A percentile compares a stretch with the other conserved stretches of the same genome.
Evolutionary conservation across 495 filamentous ascomycete species (phyloP).

Genomic region (Aspergillus sclerotioniger): DNA sequence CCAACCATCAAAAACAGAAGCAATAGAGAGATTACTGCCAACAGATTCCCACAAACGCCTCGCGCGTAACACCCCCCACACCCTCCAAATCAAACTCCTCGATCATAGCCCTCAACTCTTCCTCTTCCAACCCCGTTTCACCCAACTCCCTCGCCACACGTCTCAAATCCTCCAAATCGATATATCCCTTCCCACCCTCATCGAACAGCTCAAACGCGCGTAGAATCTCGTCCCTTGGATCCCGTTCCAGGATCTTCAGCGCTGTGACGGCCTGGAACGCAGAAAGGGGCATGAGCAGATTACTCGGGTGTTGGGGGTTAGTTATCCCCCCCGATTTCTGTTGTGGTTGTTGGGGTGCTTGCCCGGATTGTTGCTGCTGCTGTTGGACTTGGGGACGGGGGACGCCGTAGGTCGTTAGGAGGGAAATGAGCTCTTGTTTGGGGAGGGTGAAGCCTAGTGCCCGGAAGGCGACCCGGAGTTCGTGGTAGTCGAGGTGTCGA

Average conservation of each 20-base stretch:
- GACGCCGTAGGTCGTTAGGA: constrained; percentile 72
- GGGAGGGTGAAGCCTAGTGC: constrained; percentile 90
- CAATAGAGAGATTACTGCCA: constrained; percentile 41
- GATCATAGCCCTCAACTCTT: constrained; percentile 92
- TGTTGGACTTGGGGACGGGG: constrained; percentile 52
- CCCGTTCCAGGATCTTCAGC: constrained; percentile 70
- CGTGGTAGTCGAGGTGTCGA: constrained; percentile 90
- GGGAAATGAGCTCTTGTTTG: constrained; percentile 74
- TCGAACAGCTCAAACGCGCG: constrained; percentile 92
- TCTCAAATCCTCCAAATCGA: constrained; percentile 80
- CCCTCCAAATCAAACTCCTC: constrained; percentile 97
- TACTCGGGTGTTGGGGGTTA: constrained; percentile 48
- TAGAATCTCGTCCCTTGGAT: constrained; percentile 88
- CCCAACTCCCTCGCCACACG: constrained; percentile 88
- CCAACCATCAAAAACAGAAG: constrained; percentile 19
- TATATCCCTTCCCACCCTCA: constrained; percentile 74
- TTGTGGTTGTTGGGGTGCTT: constrained; percentile 28
- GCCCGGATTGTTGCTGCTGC: constrained; percentile 26
- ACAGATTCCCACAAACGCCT: constrained; percentile 87
- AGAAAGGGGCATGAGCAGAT: constrained; percentile 67
- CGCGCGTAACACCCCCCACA: constrained; percentile 81
- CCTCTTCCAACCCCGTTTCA: constrained; percentile 83
- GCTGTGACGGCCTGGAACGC: constrained; percentile 79
- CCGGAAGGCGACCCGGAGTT: constrained; percentile 96
- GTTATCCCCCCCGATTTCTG: constrained; percentile 14